Evolutionary conservation across 495 filamentous ascomycete species (phyloP), one percentile per base, ranked within the genome.

Genomic region (Stereocaulon alpinum): DNA sequence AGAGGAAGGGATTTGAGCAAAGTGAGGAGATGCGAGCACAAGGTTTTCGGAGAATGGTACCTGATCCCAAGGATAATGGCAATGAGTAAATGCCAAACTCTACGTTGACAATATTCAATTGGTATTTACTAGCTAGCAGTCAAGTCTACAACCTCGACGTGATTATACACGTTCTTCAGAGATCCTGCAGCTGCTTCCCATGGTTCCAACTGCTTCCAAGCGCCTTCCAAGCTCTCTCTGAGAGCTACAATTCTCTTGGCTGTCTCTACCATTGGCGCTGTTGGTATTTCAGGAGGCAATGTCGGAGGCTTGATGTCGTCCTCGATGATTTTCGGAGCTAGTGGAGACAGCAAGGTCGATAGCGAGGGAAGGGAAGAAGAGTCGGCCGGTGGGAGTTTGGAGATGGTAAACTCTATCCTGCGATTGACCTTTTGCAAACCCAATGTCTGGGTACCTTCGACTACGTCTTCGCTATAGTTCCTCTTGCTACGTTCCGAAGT

Each of bases 1-100:
- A 79, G 63, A 80, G 75, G 60, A 93, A 88, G 72, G 86, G 88
- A 34, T 69, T 80, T 50, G 50, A 78, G 65, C 56, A 56, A 63
- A 53, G 37, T 9, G 58, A 48, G 37, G 34, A 58, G 48, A 14
- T 14, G 37, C 59, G 37, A 29, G 40, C 51, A 15, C 15, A 40
- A 6, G 27, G 32, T 34, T 61, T 44, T 41, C 24, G 32, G 32
- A 47, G 11, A 40, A 1, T 43, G 24, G 18, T 9, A 1, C 14
- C 20, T 22, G 32, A 58, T 20, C 6, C 0, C 10, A 6, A 29
- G 6, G 54, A 61, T 40, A 5, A 18, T 49, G 45, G 41, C 20
- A 22, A 32, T 41, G 15, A 20, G 18, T 50, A 11, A 11, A 29
- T 12, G 17, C 32, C 17, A 9, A 15, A 20, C 2, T 37, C 18